phyloP scores from a whole-genome alignment of 192 early-diverging fungal genomes.

The Haplosporangium gracile region DNA sequence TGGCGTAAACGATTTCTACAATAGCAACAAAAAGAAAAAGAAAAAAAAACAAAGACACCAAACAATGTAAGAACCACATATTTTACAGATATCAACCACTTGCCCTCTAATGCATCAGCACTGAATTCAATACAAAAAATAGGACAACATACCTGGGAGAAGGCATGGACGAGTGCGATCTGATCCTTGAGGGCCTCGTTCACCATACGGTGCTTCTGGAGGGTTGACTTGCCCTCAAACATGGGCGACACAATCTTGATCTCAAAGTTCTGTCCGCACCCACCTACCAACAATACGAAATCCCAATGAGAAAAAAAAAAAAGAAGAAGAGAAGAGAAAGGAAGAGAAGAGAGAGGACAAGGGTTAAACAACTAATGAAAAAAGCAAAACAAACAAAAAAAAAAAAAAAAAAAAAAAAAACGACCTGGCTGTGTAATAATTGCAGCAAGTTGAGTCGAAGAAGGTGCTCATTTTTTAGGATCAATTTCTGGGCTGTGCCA shows the following conservation, averaged over 20 bases:
- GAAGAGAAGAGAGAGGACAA: not conserved
- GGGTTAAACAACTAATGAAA: too few species aligned
- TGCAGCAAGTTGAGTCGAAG: too few species aligned
- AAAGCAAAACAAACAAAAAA: too few species aligned
- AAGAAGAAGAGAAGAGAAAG: not conserved
- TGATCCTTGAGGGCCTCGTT: slow-evolving; percentile 85
- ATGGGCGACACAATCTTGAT: slow-evolving; percentile 79
- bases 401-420: not conserved
- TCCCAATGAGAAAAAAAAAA: not conserved
- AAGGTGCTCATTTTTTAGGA: not conserved
- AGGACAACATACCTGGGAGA: slow-evolving; percentile 74
- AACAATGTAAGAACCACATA: not conserved
- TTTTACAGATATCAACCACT: not conserved
- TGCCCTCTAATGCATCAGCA: not conserved
- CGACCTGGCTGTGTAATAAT: too few species aligned
- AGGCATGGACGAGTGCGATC: slow-evolving; percentile 86
- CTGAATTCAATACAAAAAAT: not conserved
- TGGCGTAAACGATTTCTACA: slow-evolving; percentile 78
- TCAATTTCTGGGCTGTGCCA: not conserved
- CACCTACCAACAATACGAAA: slow-evolving; percentile 62
- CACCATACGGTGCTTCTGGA: slow-evolving; percentile 84
- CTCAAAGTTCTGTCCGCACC: slow-evolving; percentile 88
- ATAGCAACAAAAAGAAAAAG: not conserved
- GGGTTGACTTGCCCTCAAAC: slow-evolving; percentile 78
- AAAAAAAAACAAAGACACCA: not conserved